Percentiles rank a stretch among this genome's conserved stretches.
phyloP scores from a whole-genome alignment of 2,329 filamentous ascomycete genomes.

The Leptodontidium sp. region DNA sequence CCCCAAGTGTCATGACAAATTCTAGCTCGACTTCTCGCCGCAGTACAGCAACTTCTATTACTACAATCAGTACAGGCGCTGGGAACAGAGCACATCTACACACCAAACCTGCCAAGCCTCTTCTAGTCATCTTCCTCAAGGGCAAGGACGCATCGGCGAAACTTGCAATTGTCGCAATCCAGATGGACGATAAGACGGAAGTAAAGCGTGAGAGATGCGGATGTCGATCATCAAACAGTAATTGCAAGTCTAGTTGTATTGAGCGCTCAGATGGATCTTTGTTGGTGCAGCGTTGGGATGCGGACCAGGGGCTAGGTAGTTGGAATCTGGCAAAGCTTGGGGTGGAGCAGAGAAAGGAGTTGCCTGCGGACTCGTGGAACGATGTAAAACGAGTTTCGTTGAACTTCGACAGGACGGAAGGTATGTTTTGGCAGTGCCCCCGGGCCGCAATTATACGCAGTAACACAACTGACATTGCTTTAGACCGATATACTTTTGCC shows the following conservation, averaged over 20 bases:
- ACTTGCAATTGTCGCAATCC: slow-evolving; percentile 26
- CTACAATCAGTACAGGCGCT: slow-evolving; percentile 27
- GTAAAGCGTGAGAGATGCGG: slow-evolving; percentile 24
- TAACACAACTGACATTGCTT: neutral
- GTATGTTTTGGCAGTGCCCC: slow-evolving; percentile 6
- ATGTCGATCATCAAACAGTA: slow-evolving; percentile 25
- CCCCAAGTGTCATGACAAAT: slow-evolving; percentile 17
- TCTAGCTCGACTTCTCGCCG: slow-evolving; percentile 22
- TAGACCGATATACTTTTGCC: slow-evolving; percentile 24
- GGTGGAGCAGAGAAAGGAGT: slow-evolving; percentile 25
- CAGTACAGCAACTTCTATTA: slow-evolving; percentile 22
- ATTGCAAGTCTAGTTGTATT: slow-evolving; percentile 24
- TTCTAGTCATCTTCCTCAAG: slow-evolving; percentile 32
- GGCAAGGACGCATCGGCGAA: slow-evolving; percentile 24
- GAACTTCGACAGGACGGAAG: slow-evolving; percentile 27
- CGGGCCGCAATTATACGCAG: neutral
- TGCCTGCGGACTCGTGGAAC: slow-evolving; percentile 25
- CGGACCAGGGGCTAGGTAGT: slow-evolving; percentile 25
- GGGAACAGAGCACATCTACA: slow-evolving; percentile 28
- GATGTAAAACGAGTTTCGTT: slow-evolving; percentile 25
- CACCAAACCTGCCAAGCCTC: slow-evolving; percentile 25
- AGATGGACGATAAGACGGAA: slow-evolving; percentile 29
- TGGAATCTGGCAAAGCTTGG: slow-evolving; percentile 28
- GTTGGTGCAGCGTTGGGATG: slow-evolving; percentile 25
- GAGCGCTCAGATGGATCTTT: slow-evolving; percentile 25